Evolutionary conservation across 2,329 filamentous ascomycete species (phyloP), one percentile per base, ranked within the genome.

Genomic region (Fusarium sp.): DNA sequence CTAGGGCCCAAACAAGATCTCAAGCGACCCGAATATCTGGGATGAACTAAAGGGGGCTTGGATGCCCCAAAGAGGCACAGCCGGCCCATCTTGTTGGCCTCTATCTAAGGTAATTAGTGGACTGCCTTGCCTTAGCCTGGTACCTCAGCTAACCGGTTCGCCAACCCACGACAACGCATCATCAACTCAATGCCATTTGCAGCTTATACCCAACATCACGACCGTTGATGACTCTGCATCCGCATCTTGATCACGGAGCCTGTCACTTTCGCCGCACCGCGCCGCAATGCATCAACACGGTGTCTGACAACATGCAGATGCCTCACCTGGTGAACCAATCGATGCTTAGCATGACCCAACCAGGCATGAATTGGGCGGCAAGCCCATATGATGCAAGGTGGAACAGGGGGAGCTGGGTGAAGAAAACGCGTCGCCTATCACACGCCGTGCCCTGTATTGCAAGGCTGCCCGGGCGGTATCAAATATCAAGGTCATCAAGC

Each of bases 11-110:
- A 75, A 77, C 74, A 79, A 78, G 78, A 80, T 80, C 78, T 79
- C 76, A 77, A 77, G 76, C 76, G 80, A 81, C 78, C 80, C 80
- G 73, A 76, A 68, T 72, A 73, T 75, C 75, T 75, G 80, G 80
- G 78, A 81, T 75, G 74, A 78, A 79, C 80, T 82, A 82, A 79
- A 78, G 76, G 72, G 77, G 71, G 68, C 74, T 66, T 71, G 60
- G 66, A 76, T 75, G 74, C 66, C 73, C 72, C 68, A 74, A 75
- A 71, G 70, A 71, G 77, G 78, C 78, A 78, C 76, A 78, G 76
- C 73, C 71, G 66, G 55, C 65, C 70, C 71, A 73, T 72, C 62
- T 72, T 61, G 72, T 71, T 75, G 74, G 74, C 65, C 58, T 59
- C 62, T 69, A 60, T 47, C 68, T 60, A 68, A 30, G 46, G 46